Base-by-base conservation (phyloP, 2,329 filamentous ascomycete species). In the Erysiphe pulchra region DNA sequence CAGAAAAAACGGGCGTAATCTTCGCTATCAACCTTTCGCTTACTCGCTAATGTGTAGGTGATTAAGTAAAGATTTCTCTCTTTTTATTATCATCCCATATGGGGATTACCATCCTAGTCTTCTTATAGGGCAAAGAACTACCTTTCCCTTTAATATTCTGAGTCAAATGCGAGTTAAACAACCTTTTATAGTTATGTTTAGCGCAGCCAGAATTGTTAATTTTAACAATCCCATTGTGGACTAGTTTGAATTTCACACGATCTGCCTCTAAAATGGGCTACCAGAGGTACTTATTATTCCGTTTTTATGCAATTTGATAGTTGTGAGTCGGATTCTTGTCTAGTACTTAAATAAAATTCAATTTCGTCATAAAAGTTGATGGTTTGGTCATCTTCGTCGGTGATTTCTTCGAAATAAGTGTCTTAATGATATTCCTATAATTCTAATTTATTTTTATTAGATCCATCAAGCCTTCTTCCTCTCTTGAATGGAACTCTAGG, bases 11-110 rank as follows among this genome's bases (percentile, higher is more conserved):
- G 12, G 17, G 39, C 12, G 39, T 14, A 4, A 42, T 12, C 6
- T 8, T 17, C 13, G 20, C 24, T 9, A 42, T 30, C 11, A 42
- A 14, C 18, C 39, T 16, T 28, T 42, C 17, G 11, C 39, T 42
- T 2, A n/a, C 39, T 20, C 39, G 20, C 6, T 28, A 24, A 4
- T 5, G 28, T 42, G 39, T 42, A 12, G 39, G 39, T 28, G 39
- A 30, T n/a, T 42, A 6, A 2, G 39, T 42, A 13, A 42, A n/a
- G 11, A 42, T 42, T 36, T 33, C 30, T 3, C 20, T 16, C 24
- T 49, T 49, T 32, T 38, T 43, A 13, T 46, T 12, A 28, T 49
- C 48, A 13, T 45, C 45, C 28, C 46, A 49, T 3, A n/a, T 46
- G 24, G 44, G 43, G 13, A 48, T 17, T 31, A 45, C 44, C 24